Evolutionary conservation across 176 grass and related monocot species (phyloP), one percentile per base, ranked within the genome.

Genomic region (Themeda triandra): DNA sequence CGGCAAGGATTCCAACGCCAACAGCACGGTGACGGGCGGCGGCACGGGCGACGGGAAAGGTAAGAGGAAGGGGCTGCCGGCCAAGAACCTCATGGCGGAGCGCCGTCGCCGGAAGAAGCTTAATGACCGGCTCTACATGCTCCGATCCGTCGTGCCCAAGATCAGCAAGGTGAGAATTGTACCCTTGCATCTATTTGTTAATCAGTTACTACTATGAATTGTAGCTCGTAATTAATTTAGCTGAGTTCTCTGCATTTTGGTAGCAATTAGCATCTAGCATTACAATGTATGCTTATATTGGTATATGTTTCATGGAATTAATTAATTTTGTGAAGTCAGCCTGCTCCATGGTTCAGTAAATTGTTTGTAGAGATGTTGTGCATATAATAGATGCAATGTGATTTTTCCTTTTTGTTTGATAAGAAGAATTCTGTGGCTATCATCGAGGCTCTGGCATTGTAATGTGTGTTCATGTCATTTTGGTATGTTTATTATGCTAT

Each of bases 1-100:
- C 66, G 92, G 83, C 15, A 97, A 90, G 79, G 91, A 91, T 71
- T 95, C 91, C 14, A 93, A 90, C 83, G 91, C 93, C 10, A 94
- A 92, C 88, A 96, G 93, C 79, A 84, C 89, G 60, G 87, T 96
- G 31, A 94, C 89, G 1, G 89, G 86, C 3, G 76, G 73, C 32
- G 87, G 89, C 12, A 75, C 37, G 15, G 87, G 72, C 51, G 96
- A 92, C 36, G 86, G 89, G 42, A 99, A 92, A 53, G 93, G 93
- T 53, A 99, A 96, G 82, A 99, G 71, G 88, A 96, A 96, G 88
- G 93, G 97, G 13, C n/a, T 99, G 71, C 97, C 97, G 3, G 97
- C 97, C 35, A 99, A 99, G 85, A 99, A 99, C 74, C 88, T 99
- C 65, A 99, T 99, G 97, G 97, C 97, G 5, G 97, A 99, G 86